phyloP scores from a whole-genome alignment of 768 basidiomycete species.

The Clitopilus passeckerianus region DNA sequence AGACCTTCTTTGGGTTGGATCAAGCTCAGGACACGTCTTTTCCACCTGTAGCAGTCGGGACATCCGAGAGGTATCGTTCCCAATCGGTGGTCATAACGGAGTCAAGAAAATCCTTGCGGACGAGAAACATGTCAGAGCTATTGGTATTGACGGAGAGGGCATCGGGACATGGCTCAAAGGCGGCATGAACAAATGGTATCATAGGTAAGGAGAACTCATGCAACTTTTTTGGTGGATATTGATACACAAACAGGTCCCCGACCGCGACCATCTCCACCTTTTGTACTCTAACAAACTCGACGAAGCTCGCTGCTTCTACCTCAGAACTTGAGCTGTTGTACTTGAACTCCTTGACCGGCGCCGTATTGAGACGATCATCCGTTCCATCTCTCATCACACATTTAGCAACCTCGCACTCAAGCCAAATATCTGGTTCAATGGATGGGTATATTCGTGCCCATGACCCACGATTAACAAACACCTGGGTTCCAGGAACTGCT shows the following conservation, averaged over 20 bases:
- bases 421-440: slow-evolving; percentile 61
- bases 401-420: slow-evolving; percentile 60
- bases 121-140: slow-evolving; percentile 73
- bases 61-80: slow-evolving; percentile 68
- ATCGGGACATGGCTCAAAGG: slow-evolving; percentile 82
- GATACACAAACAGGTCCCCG: slow-evolving; percentile 16
- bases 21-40: slow-evolving; percentile 61
- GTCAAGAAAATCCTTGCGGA: slow-evolving; percentile 76
- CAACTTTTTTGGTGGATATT: background rate
- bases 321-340: slow-evolving; percentile 57
- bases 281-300: slow-evolving; percentile 44
- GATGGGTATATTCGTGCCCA: slow-evolving; percentile 75
- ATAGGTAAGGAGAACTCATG: slow-evolving; percentile 41
- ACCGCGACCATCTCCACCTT: slow-evolving; percentile 32
- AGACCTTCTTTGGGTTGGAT: slow-evolving; percentile 86
- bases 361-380: slow-evolving; percentile 49
- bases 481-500: slow-evolving; percentile 42
- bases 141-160: slow-evolving; percentile 54
- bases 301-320: slow-evolving; percentile 56
- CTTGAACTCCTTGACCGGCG: slow-evolving; percentile 72
- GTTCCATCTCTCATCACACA: slow-evolving; percentile 59
- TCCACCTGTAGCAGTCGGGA: slow-evolving; percentile 65
- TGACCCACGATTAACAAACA: slow-evolving; percentile 54
- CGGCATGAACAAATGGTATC: slow-evolving; percentile 81
- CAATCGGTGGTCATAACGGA: slow-evolving; percentile 58